phyloP scores from a whole-genome alignment of 83 land plant genomes.

The Isoetes engelmannii region DNA sequence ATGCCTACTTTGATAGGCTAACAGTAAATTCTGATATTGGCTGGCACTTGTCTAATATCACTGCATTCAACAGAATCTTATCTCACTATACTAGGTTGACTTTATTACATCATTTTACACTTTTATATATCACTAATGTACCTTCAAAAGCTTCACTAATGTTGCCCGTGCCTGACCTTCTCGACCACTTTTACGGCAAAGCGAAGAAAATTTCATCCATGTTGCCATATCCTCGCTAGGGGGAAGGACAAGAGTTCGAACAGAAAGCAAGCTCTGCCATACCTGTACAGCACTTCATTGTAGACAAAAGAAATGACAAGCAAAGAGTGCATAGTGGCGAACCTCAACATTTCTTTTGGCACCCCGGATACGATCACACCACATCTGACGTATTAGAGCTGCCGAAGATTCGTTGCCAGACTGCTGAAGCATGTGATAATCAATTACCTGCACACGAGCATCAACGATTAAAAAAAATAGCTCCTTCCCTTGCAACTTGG shows the following conservation, averaged over 20 bases:
- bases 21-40: background rate
- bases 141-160: constrained; percentile 81
- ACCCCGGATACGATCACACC: constrained; percentile 94
- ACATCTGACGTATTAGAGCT: constrained; percentile 88
- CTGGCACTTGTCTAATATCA: background rate
- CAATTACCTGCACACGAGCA: constrained; percentile 64
- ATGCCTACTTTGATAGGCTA: background rate
- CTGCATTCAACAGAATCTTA: no score
- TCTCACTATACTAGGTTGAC: no score
- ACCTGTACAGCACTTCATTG: constrained; percentile 43
- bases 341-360: constrained; percentile 98
- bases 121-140: constrained; percentile 9
- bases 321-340: background rate
- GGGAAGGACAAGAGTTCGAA: constrained; percentile 90
- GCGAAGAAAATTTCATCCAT: constrained; percentile 96
- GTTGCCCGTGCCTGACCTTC: constrained; percentile 81
- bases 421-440: constrained; percentile 70
- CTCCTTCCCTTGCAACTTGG: no score
- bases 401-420: constrained; percentile 53
- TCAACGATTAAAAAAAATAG: no score
- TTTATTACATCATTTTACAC: background rate
- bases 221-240: constrained; percentile 89
- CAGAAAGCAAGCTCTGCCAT: constrained; percentile 86
- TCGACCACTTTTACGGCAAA: constrained; percentile 85
- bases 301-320: background rate